Evolutionary conservation across 2,329 filamentous ascomycete species (phyloP).

Genomic region (Colletotrichum agaves): DNA sequence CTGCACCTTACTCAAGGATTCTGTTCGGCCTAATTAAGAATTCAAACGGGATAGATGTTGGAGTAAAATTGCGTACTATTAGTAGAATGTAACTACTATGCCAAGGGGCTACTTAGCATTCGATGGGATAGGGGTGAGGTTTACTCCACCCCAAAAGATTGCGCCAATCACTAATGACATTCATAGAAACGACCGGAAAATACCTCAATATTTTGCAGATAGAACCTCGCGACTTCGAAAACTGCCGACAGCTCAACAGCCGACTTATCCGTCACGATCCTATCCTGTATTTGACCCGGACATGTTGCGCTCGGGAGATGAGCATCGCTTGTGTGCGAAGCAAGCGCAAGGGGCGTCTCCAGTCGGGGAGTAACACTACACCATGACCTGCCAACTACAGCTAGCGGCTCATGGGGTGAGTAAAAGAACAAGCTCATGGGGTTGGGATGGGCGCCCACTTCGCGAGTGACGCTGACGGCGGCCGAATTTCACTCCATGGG

Average conservation of each 20-base stretch:
- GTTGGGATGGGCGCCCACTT: slow-evolving; percentile 8
- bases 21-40: too few species aligned
- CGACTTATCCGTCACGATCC: slow-evolving; percentile 4
- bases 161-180: background rate
- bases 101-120: too few species aligned
- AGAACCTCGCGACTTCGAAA: background rate
- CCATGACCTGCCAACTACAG: slow-evolving; percentile 29
- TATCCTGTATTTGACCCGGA: background rate
- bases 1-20: too few species aligned
- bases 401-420: slow-evolving; percentile 4
- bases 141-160: background rate
- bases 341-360: slow-evolving; percentile 10
- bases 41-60: too few species aligned
- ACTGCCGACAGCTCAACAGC: slow-evolving; percentile 2
- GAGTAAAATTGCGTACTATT: too few species aligned
- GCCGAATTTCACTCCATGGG: background rate
- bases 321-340: background rate
- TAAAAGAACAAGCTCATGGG: slow-evolving; percentile 17
- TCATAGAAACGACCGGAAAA: background rate
- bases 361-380: slow-evolving; percentile 3
- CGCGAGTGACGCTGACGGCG: slow-evolving; percentile 1
- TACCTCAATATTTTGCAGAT: background rate
- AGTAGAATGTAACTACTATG: too few species aligned
- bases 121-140: background rate
- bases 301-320: slow-evolving; percentile 1